Base-by-base conservation (phyloP, 2,329 filamentous ascomycete species). In the Penicillium sp. region DNA sequence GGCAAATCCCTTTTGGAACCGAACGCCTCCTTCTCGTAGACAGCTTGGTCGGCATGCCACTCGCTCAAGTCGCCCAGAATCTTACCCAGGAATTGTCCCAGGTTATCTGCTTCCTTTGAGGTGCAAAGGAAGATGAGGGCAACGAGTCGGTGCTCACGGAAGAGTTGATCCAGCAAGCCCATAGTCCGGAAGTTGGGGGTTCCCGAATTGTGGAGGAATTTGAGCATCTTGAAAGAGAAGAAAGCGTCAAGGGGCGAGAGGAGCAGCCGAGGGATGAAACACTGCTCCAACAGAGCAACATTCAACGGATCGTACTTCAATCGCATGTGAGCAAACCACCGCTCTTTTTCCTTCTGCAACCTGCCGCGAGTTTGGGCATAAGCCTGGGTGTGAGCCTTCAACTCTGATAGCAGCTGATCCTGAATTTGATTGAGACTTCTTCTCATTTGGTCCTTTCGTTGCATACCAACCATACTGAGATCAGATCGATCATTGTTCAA, bases 81-180 rank as follows among this genome's bases (percentile, higher is more conserved):
- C 63, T 94, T 88, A 71, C 89, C 92, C 57, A 99, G 79, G 76
- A 99, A 98, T 26, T 91, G 90, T 13, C 93, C 95, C n/a, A 99
- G 81, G 67, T 96, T 92, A 74, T 97, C 92, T 0, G 93, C 92
- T 77, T 99, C 96, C 58, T 92, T 89, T 26, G 94, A 89, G 0
- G 93, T 96, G 73, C 91, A 96, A 52, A 90, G 88, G 74, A 96
- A 97, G 59, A 99, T 92, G 54, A 97, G 84, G 8, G 89, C 85
- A 1, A 91, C 87, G 19, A 98, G 82, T 59, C 91, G 85, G 71
- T 96, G 92, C 60, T 93, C 87, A 69, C 88, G 88, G 78, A 99
- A 96, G 0, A 99, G 82, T 16, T 90, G 87, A 65, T 93, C 90
- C 68, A 96, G 89, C 1, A 99, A 80, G 33, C 90, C 89, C 78